Conservation (phyloP, 129 eudicot species). For the Flaveria sonorensis region DNA sequence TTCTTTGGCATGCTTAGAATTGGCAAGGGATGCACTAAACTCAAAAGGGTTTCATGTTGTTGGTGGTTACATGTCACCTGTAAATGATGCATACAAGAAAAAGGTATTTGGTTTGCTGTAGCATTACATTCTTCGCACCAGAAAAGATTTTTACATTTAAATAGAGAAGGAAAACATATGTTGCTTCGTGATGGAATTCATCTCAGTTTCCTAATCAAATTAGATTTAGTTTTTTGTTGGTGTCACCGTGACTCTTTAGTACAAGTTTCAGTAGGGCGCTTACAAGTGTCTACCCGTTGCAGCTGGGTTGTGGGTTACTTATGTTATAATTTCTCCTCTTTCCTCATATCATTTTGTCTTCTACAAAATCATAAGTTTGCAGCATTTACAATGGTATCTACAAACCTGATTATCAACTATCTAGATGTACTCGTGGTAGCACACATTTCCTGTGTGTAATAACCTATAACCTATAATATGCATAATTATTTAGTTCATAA, state of each 20-base stretch:
- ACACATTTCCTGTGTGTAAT: neutral
- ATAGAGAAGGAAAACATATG: neutral
- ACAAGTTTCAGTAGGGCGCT: neutral
- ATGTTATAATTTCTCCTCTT: neutral
- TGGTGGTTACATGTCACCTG: conserved; percentile 98
- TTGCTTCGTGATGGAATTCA: neutral
- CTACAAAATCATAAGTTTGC: neutral
- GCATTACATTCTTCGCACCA: neutral
- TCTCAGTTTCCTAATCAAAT: neutral
- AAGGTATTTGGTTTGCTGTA: conserved; percentile 48
- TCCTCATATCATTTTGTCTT: neutral
- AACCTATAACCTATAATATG: neutral
- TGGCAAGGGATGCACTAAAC: conserved; percentile 84
- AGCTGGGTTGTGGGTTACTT: neutral
- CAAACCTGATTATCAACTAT: neutral
- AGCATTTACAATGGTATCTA: neutral
- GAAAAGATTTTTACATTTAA: neutral
- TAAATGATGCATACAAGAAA: conserved; percentile 86
- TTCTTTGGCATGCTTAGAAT: conserved; percentile 49
- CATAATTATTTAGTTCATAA: neutral
- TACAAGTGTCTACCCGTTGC: neutral
- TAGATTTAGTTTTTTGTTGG: neutral
- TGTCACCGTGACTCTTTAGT: neutral
- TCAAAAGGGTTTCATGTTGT: conserved; percentile 73
- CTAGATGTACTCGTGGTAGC: conserved; percentile 2